Conservation (phyloP, 306 rosid genomes). For the Cucurbita argyrosperma region DNA sequence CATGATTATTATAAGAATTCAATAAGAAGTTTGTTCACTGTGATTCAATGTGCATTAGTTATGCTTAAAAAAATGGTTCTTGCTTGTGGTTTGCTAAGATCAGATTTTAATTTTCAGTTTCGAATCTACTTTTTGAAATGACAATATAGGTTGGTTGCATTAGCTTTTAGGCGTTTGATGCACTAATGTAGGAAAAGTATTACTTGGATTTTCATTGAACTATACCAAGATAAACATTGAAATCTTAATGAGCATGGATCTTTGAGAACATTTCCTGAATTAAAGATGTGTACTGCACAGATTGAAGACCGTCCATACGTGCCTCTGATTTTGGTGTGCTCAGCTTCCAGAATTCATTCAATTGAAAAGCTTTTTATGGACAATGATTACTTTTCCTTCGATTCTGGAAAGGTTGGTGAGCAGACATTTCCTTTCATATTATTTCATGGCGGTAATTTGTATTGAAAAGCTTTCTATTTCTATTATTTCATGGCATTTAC, state of each 20-base stretch:
- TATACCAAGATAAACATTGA: not conserved
- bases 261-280: slow-evolving; percentile 8
- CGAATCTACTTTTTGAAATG: not conserved
- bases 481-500: too few relatives aligned
- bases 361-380: slow-evolving; percentile 36
- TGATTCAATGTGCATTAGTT: not conserved
- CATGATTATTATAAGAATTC: not conserved
- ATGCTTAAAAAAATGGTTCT: not conserved
- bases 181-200: not conserved
- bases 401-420: slow-evolving; percentile 46
- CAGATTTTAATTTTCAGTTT: not conserved
- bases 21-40: not conserved
- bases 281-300: slow-evolving; percentile 31
- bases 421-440: not conserved
- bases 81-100: not conserved
- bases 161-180: not conserved
- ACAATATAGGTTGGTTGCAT: not conserved
- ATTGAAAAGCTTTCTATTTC: too few relatives aligned
- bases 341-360: slow-evolving; percentile 35
- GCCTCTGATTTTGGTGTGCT: slow-evolving; percentile 66
- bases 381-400: slow-evolving; percentile 51
- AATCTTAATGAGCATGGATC: not conserved
- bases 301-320: slow-evolving; percentile 36
- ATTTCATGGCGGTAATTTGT: not conserved
- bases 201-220: not conserved